phyloP scores from a whole-genome alignment of 345 rosid genomes.

The Hibiscus trionum region DNA sequence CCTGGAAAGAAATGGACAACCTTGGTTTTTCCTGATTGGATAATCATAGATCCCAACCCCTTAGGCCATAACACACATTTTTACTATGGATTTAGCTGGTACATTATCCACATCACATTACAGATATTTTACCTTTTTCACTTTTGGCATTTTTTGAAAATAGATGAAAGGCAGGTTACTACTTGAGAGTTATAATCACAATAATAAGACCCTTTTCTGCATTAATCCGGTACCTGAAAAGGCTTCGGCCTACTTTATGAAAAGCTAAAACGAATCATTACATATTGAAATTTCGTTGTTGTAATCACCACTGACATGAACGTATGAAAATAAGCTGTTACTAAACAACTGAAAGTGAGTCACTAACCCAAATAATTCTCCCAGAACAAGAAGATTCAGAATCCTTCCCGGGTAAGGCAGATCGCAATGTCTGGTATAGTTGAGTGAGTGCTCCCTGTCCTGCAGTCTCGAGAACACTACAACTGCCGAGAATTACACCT shows the following conservation, averaged over 20 bases:
- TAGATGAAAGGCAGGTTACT: background rate
- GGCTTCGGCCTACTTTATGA: background rate
- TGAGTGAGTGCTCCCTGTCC: background rate
- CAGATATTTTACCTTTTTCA: background rate
- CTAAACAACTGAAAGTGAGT: background rate
- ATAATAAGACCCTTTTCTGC: background rate
- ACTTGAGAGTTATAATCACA: background rate
- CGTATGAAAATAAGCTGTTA: background rate
- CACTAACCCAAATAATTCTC: constrained; percentile 67
- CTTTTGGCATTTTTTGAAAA: background rate
- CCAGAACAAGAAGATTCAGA: constrained; percentile 37
- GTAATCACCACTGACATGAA: background rate
- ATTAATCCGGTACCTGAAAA: background rate
- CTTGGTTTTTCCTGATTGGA: background rate
- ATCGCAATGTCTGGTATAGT: background rate
- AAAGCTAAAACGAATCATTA: background rate
- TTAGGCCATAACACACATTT: background rate
- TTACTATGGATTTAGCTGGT: background rate
- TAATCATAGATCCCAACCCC: background rate
- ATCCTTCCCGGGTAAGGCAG: constrained; percentile 32
- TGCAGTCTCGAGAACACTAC: background rate
- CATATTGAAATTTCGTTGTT: background rate
- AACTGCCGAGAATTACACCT: constrained; percentile 13
- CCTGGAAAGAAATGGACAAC: background rate
- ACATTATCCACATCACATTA: background rate